Evolutionary conservation across 495 filamentous ascomycete species (phyloP), one percentile per base, ranked within the genome.

Genomic region (Evernia prunastri): DNA sequence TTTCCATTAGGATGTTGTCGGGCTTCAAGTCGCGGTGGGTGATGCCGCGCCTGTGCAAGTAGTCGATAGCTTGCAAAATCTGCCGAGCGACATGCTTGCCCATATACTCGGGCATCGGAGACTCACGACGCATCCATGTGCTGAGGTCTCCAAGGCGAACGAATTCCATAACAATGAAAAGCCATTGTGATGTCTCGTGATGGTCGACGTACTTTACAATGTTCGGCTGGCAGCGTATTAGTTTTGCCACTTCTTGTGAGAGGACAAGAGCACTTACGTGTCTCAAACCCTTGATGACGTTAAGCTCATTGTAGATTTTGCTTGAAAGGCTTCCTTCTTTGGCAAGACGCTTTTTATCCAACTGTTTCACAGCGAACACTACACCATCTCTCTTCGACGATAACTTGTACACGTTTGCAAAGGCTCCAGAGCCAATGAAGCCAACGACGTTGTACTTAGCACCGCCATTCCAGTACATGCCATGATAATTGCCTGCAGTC

Each of bases 21-120:
- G 94, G 94, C 73, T 98, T 98, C 69, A 98, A 90, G 74, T 98
- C 94, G 6, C 94, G 88, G 76, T 98, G 94, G 0, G 93, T 96
- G 67, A 98, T 96, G 57, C 85, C 88, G 68, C 85, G 86, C 40
- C 81, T 75, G 70, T 98, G 94, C 15, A 97, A 79, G 72, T 98
- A 96, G n/a, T 84, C 84, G 18, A 98, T 78, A 11, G 91, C 92
- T 58, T 85, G 80, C 13, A 97, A 73, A 23, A 97, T 79, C 72
- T 98, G 94, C 3, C 76, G 75, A 8, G 91, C 81, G 68, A 96
- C 89, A 7, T 76, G 78, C 69, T 86, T 82, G 15, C 84, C 88
- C 72, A 86, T 80, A 9, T 75, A 71, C 71, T 98, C 95, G 0
- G 78, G 72, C 58, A 97, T 82, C 3, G 78, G 75, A 2, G 82